These are phyloP conservation scores for Ceratopteris richardii DNA, from an alignment of 75 land plant genomes.

Conservation along the genomic window DNA sequence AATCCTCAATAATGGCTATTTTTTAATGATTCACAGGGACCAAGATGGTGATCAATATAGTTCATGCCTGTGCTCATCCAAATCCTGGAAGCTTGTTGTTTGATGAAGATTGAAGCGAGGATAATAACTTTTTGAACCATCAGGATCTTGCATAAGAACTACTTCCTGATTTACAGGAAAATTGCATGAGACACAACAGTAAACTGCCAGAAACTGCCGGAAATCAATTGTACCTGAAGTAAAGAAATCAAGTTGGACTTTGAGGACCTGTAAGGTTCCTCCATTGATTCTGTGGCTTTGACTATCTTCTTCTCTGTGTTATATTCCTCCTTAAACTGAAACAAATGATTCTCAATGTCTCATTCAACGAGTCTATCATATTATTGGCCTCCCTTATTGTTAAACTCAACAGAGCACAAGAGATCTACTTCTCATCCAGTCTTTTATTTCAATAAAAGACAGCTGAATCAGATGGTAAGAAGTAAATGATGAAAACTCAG, in stretches of 20 bases:
- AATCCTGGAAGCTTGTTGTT: constrained; percentile 66
- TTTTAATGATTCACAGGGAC: not conserved
- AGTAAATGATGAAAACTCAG: too few species aligned
- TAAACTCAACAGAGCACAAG: too few species aligned
- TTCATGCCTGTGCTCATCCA: constrained; percentile 85
- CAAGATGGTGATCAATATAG: not conserved
- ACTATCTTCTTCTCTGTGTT: constrained; percentile 79
- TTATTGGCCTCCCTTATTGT: not conserved
- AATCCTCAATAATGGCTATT: not conserved
- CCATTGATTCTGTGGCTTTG: constrained; percentile 27
- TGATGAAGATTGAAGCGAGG: constrained; percentile 91
- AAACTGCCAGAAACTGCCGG: not conserved
- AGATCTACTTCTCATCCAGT: too few species aligned
- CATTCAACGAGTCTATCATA: not conserved
- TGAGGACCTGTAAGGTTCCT: constrained; percentile 29
- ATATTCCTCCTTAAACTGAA: constrained; percentile 70
- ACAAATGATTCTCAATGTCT: not conserved
- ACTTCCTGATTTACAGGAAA: constrained; percentile 52
- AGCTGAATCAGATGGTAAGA: too few species aligned
- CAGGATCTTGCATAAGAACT: constrained; percentile 83
- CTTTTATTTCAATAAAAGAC: too few species aligned
- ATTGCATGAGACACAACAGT: not conserved
- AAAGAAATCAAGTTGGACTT: constrained; percentile 55
- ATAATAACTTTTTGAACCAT: constrained; percentile 70
- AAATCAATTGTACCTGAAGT: constrained; percentile 37